These are phyloP conservation scores for Suhomyces panamericanus DNA, from an alignment of 1,139 yeast species.

Conservation along the genomic window DNA sequence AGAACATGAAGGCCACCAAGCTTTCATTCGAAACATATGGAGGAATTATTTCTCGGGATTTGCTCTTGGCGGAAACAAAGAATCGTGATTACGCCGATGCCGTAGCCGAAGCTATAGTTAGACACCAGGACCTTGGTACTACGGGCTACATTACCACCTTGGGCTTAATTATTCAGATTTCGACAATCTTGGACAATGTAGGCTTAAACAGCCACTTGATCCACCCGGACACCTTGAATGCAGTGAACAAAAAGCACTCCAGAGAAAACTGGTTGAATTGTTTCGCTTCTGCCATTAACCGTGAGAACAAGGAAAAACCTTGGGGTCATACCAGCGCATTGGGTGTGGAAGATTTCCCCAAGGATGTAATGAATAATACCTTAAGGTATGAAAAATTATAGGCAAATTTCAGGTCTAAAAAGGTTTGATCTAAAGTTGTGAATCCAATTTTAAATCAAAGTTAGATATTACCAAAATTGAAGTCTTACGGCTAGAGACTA, in stretches of 20 bases:
- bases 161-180: slow-evolving; percentile 37
- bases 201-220: slow-evolving; percentile 34
- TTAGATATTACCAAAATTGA: no score
- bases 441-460: no score
- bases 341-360: slow-evolving; percentile 33
- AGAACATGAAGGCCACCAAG: slow-evolving; percentile 37
- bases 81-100: slow-evolving; percentile 38
- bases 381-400: slow-evolving; percentile 22
- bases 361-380: slow-evolving; percentile 32
- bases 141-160: slow-evolving; percentile 38
- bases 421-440: no score
- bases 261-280: slow-evolving; percentile 38
- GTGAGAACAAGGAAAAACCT: slow-evolving; percentile 33
- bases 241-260: slow-evolving; percentile 28
- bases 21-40: slow-evolving; percentile 43
- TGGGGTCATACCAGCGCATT: slow-evolving; percentile 42
- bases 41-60: slow-evolving; percentile 34
- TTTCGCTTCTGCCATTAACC: slow-evolving; percentile 38
- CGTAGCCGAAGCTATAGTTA: slow-evolving; percentile 39
- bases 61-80: slow-evolving; percentile 25
- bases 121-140: slow-evolving; percentile 41
- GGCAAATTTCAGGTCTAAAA: no score
- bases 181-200: slow-evolving; percentile 41
- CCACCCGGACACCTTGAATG: slow-evolving; percentile 33
- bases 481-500: no score